These are phyloP conservation scores for Arthrobotrys entomopaga DNA, from an alignment of 2,329 filamentous ascomycete species.

Conservation along the genomic window DNA sequence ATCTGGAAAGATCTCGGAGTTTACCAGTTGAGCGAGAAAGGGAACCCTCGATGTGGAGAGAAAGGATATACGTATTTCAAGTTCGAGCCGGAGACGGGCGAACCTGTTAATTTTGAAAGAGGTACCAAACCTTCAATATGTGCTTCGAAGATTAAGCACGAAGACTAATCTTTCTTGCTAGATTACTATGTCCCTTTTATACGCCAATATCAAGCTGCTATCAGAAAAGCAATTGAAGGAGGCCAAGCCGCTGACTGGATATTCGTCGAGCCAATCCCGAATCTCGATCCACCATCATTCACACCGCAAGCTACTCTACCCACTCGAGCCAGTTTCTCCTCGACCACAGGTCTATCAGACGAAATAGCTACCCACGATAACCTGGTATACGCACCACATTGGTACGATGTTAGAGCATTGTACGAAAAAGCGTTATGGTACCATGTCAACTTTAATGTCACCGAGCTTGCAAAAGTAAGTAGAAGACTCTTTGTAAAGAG, in stretches of 20 bases:
- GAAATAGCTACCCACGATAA: constrained; percentile 59
- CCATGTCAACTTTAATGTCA: constrained; percentile 63
- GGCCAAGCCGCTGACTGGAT: constrained; percentile 60
- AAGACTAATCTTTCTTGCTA: neutral
- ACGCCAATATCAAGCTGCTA: constrained; percentile 59
- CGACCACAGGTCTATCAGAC: constrained; percentile 57
- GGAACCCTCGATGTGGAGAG: constrained; percentile 59
- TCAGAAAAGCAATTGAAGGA: constrained; percentile 61
- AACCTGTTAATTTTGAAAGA: constrained; percentile 63
- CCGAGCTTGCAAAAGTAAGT: constrained; percentile 60
- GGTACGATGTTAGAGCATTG: constrained; percentile 64
- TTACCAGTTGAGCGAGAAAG: constrained; percentile 60
- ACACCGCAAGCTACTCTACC: constrained; percentile 40
- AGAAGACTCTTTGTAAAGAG: neutral
- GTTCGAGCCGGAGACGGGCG: constrained; percentile 62
- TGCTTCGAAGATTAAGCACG: neutral
- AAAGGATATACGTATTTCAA: constrained; percentile 62
- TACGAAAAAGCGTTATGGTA: constrained; percentile 64
- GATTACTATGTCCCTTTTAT: constrained; percentile 64
- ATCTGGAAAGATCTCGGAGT: constrained; percentile 63
- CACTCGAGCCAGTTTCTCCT: constrained; percentile 56
- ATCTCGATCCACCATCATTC: constrained; percentile 64
- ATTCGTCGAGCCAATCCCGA: constrained; percentile 64
- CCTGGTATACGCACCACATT: constrained; percentile 64
- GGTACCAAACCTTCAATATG: neutral